Evolutionary conservation across 2,329 filamentous ascomycete species (phyloP).

Genomic region (Xylariaceae sp.): DNA sequence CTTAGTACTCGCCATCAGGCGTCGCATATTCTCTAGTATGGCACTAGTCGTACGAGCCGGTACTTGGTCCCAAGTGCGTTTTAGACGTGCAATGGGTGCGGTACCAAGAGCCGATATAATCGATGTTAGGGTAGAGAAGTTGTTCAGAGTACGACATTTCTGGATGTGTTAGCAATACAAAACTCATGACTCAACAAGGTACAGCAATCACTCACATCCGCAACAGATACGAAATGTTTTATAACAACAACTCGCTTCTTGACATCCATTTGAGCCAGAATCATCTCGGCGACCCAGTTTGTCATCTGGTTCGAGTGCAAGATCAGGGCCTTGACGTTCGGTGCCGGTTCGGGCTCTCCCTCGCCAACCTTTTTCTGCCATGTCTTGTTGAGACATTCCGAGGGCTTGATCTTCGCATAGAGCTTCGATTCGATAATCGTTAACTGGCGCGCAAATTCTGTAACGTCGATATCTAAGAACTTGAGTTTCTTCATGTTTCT

Average conservation of each 20-base stretch:
- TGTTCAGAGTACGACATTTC: conserved; percentile 93
- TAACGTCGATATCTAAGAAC: conserved; percentile 92
- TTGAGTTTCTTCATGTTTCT: conserved; percentile 99
- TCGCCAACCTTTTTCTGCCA: conserved; percentile 94
- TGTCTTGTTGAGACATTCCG: conserved; percentile 95
- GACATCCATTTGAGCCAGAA: conserved; percentile 86
- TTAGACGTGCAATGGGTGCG: conserved; percentile 88
- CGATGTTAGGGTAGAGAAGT: conserved; percentile 94
- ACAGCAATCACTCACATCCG: conserved; percentile 63
- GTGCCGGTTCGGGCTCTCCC: conserved; percentile 76
- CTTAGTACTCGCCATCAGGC: conserved; percentile 93
- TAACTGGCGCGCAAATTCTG: conserved; percentile 93
- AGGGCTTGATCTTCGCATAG: conserved; percentile 92
- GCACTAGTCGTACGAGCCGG: conserved; percentile 70
- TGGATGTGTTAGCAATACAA: conserved; percentile 36
- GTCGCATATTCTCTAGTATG: conserved; percentile 83
- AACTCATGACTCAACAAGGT: neutral
- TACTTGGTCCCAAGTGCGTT: conserved; percentile 90
- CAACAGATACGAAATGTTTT: conserved; percentile 95
- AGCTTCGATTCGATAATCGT: conserved; percentile 94
- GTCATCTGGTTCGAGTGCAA: conserved; percentile 98
- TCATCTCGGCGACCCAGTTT: conserved; percentile 99
- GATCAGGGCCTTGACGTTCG: conserved; percentile 94
- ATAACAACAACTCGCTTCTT: conserved; percentile 96
- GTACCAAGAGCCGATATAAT: conserved; percentile 96